A percentile compares a stretch with the other conserved stretches of the same genome.
Conservation (phyloP, 306 rosid genomes). For the Vigna reflexopilosa region DNA sequence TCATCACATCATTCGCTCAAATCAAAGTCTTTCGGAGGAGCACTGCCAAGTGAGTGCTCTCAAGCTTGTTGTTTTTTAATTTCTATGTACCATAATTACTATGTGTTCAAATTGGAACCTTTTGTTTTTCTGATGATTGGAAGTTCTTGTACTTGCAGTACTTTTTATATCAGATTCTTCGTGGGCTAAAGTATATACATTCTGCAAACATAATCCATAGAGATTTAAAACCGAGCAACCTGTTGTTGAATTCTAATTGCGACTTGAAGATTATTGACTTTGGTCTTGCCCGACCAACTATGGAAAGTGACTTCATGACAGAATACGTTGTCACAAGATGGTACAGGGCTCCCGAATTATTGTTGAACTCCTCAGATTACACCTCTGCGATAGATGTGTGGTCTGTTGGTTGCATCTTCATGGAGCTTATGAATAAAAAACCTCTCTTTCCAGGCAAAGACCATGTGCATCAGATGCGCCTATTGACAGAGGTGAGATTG, state of each 20-base stretch:
- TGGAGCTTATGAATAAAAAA: constrained; percentile 98
- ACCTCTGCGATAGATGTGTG: constrained; percentile 93
- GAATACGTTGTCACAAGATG: constrained; percentile 98
- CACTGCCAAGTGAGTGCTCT: constrained; percentile 78
- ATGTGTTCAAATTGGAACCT: constrained; percentile 21
- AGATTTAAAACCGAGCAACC: constrained; percentile 94
- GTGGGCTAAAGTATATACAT: constrained; percentile 90
- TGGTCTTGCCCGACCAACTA: constrained; percentile 89
- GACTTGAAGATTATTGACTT: constrained; percentile 95
- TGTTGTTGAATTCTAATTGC: constrained; percentile 85
- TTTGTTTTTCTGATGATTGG: constrained; percentile 45
- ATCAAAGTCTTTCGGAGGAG: constrained; percentile 89
- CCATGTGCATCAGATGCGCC: constrained; percentile 95
- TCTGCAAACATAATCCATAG: constrained; percentile 95
- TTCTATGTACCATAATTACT: not conserved
- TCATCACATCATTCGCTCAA: constrained; percentile 95
- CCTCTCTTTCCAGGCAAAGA: constrained; percentile 92
- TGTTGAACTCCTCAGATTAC: constrained; percentile 95
- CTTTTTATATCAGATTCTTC: constrained; percentile 94
- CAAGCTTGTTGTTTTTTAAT: not conserved
- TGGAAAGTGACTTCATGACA: constrained; percentile 89
- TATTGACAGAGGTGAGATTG: constrained; percentile 84
- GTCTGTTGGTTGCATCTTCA: constrained; percentile 96
- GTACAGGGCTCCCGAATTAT: constrained; percentile 96
- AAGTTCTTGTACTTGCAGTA: constrained; percentile 85